A percentile compares a stretch with the other conserved stretches of the same genome.
Conservation (phyloP, 169 alveolate species). For the Babesia sp. region DNA sequence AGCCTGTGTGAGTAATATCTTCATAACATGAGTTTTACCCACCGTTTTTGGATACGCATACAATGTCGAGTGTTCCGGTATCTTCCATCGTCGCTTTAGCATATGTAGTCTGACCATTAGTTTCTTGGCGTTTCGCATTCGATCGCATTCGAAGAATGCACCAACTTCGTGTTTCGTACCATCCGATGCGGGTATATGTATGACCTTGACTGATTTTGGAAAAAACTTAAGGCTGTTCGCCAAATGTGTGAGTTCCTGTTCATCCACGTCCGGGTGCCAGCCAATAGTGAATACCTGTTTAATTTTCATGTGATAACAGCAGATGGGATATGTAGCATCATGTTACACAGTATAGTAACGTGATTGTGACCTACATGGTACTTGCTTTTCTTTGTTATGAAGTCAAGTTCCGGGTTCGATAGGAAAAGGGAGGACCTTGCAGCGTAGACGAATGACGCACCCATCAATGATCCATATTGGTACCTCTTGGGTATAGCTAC, state of each 20-base stretch:
- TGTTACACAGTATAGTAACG: background rate
- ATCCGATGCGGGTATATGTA: conserved; percentile 38
- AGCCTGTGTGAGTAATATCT: conserved; percentile 64
- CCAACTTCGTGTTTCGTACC: conserved; percentile 64
- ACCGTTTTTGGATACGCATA: conserved; percentile 79
- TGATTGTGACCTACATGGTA: conserved; percentile 49
- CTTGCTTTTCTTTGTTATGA: conserved; percentile 48
- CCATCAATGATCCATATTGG: conserved; percentile 72
- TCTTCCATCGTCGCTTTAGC: conserved; percentile 78
- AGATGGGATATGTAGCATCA: background rate
- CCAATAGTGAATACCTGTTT: conserved; percentile 75
- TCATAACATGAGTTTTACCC: background rate
- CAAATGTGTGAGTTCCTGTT: conserved; percentile 71
- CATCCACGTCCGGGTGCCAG: conserved; percentile 77
- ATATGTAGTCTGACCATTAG: conserved; percentile 73
- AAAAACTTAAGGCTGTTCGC: conserved; percentile 72
- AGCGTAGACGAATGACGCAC: conserved; percentile 74
- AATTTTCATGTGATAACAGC: conserved; percentile 18
- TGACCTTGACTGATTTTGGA: conserved; percentile 70
- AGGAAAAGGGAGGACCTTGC: conserved; percentile 65
- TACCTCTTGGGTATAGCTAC: conserved; percentile 76
- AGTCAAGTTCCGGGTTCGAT: conserved; percentile 58
- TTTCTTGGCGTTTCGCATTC: conserved; percentile 78
- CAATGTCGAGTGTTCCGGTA: conserved; percentile 68
- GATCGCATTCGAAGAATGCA: conserved; percentile 75